phyloP scores from a whole-genome alignment of 495 filamentous ascomycete species.

The Penicillium simplicissimum region DNA sequence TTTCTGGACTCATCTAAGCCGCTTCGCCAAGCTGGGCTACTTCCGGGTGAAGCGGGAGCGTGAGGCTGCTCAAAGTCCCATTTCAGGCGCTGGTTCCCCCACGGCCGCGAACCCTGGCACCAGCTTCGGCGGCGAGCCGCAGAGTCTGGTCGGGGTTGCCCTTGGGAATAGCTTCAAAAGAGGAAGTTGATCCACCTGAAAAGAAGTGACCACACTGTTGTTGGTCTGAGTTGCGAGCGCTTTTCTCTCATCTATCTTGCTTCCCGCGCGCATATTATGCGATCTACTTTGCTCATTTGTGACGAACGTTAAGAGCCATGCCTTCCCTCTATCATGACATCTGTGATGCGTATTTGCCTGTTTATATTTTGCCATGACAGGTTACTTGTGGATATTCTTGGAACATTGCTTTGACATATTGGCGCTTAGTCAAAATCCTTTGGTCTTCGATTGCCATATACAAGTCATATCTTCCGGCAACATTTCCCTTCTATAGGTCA shows the following conservation, averaged over 20 bases:
- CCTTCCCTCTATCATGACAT: conserved; percentile 7
- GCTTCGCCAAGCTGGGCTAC: conserved; percentile 84
- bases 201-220: not conserved
- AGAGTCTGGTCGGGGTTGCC: conserved; percentile 44
- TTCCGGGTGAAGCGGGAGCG: conserved; percentile 66
- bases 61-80: conserved; percentile 43
- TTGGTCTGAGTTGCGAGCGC: not conserved
- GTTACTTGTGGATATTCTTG: not conserved
- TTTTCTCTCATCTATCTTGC: not conserved
- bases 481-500: not conserved
- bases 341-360: conserved; percentile 10
- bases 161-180: conserved; percentile 30
- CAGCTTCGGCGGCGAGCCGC: conserved; percentile 36
- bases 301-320: conserved; percentile 6
- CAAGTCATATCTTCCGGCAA: not conserved
- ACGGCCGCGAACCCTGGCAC: conserved; percentile 15
- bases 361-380: not conserved
- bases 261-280: conserved; percentile 4
- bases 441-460: not conserved
- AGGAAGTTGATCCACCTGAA: conserved; percentile 18
- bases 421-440: not conserved
- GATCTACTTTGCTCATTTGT: conserved; percentile 1
- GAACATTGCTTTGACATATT: not conserved
- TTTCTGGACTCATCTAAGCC: conserved; percentile 84
- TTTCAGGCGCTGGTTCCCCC: conserved; percentile 19